A percentile compares a stretch with the other conserved stretches of the same genome.
These are phyloP conservation scores for Penicillium bovifimosum DNA, from an alignment of 495 filamentous ascomycete genomes.

Conservation along the genomic window DNA sequence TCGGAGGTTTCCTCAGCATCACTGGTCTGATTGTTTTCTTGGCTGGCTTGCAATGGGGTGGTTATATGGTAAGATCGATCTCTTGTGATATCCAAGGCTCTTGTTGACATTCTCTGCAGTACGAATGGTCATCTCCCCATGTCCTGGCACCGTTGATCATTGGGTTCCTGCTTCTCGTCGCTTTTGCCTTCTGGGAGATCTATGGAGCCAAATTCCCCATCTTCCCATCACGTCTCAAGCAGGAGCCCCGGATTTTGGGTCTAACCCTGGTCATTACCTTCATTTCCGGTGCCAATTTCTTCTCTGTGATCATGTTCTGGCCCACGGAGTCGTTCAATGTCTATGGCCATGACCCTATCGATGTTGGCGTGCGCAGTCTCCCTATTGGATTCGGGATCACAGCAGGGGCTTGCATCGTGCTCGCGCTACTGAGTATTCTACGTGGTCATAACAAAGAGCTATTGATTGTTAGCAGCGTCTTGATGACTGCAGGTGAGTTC, in stretches of 20 bases:
- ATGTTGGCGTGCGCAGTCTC: constrained; percentile 60
- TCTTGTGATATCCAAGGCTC: neutral
- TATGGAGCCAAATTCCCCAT: constrained; percentile 60
- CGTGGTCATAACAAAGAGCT: constrained; percentile 59
- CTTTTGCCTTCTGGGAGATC: constrained; percentile 56
- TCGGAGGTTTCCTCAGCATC: constrained; percentile 64
- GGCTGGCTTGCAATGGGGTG: constrained; percentile 63
- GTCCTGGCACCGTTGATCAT: constrained; percentile 56
- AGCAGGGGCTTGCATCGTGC: constrained; percentile 55
- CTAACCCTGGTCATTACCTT: constrained; percentile 67
- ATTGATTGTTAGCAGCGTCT: constrained; percentile 53
- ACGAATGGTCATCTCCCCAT: constrained; percentile 53
- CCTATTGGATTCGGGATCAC: constrained; percentile 62
- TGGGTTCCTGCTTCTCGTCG: constrained; percentile 47
- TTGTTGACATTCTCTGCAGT: constrained; percentile 33
- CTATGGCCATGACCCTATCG: constrained; percentile 63
- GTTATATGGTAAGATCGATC: constrained; percentile 49
- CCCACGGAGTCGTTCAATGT: constrained; percentile 70
- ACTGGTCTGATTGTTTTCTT: constrained; percentile 58
- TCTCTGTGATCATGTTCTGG: constrained; percentile 69
- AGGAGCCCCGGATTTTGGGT: constrained; percentile 56
- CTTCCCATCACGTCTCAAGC: constrained; percentile 57
- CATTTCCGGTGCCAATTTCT: constrained; percentile 71
- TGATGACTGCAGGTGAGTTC: constrained; percentile 62
- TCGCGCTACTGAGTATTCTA: constrained; percentile 55